These are phyloP conservation scores for Fragaria iinumae DNA, from an alignment of 306 rosid species.

Conservation along the genomic window DNA sequence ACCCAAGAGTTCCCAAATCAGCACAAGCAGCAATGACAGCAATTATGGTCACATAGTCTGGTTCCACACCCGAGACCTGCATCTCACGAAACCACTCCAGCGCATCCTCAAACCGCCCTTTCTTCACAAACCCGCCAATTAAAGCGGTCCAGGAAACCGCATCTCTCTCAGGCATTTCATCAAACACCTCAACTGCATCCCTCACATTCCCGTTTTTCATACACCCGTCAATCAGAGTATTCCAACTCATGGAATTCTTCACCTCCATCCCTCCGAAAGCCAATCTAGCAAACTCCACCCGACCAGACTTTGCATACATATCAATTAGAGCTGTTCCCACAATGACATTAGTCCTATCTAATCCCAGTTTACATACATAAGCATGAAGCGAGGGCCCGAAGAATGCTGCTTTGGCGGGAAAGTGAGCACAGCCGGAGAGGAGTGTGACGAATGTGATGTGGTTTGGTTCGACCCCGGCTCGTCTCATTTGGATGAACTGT, in stretches of 20 bases:
- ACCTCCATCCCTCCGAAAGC: slow-evolving; percentile 49
- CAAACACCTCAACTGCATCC: slow-evolving; percentile 59
- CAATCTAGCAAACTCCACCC: slow-evolving; percentile 46
- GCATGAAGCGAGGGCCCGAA: slow-evolving; percentile 67
- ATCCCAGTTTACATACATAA: slow-evolving; percentile 48
- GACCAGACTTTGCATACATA: slow-evolving; percentile 72
- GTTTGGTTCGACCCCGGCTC: slow-evolving; percentile 61
- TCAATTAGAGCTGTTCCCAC: slow-evolving; percentile 78
- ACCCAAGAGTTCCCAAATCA: slow-evolving; percentile 71
- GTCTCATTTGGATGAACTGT: slow-evolving; percentile 57
- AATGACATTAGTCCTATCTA: slow-evolving; percentile 54
- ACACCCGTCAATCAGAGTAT: slow-evolving; percentile 73
- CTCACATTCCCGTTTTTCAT: slow-evolving; percentile 55
- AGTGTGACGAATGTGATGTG: slow-evolving; percentile 68
- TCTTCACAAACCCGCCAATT: slow-evolving; percentile 79
- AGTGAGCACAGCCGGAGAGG: slow-evolving; percentile 70
- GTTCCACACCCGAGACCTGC: slow-evolving; percentile 62
- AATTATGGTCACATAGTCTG: slow-evolving; percentile 78
- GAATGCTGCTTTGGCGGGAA: slow-evolving; percentile 21
- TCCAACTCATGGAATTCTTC: slow-evolving; percentile 66
- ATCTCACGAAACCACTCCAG: slow-evolving; percentile 67
- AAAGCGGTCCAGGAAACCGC: slow-evolving; percentile 77
- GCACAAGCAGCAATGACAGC: slow-evolving; percentile 79
- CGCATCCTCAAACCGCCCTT: slow-evolving; percentile 54
- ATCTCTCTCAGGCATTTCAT: slow-evolving; percentile 70